These are phyloP conservation scores for Lyophyllum atratum DNA, from an alignment of 768 basidiomycete genomes.

Conservation along the genomic window DNA sequence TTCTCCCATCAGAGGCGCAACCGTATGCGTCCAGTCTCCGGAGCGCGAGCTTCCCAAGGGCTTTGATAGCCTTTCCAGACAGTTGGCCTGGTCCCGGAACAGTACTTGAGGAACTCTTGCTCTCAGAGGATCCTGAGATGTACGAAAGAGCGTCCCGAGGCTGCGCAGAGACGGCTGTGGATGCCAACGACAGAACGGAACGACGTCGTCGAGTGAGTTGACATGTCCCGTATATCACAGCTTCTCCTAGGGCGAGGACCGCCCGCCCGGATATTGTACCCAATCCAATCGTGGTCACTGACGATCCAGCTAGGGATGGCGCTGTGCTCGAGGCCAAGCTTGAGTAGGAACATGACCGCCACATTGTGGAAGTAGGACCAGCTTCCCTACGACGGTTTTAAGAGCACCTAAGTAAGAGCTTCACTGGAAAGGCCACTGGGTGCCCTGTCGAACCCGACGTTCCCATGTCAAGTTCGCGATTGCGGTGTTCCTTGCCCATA, in stretches of 20 bases:
- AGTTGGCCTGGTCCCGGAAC: constrained; percentile 1
- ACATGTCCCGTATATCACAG: neutral
- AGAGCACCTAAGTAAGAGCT: too few relatives aligned
- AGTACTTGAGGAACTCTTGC: constrained; percentile 2
- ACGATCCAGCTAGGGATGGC: neutral
- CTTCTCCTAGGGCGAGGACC: neutral
- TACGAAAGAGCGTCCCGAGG: neutral
- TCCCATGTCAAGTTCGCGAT: neutral
- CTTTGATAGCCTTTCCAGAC: neutral
- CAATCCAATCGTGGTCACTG: neutral
- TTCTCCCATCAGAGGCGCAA: neutral
- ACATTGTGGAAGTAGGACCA: neutral
- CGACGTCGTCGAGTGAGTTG: neutral
- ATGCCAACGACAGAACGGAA: neutral
- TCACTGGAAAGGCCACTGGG: neutral
- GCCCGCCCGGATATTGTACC: constrained; percentile 4
- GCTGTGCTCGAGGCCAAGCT: neutral
- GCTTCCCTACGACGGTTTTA: neutral
- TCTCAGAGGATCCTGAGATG: neutral
- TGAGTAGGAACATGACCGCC: neutral
- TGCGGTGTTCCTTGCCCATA: neutral
- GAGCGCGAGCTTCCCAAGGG: neutral
- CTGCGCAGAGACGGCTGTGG: neutral
- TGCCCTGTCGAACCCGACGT: neutral
- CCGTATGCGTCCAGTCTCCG: constrained; percentile 1